Base-by-base conservation (phyloP, 192 early-diverging fungal species). In the Podila clonocystis region DNA sequence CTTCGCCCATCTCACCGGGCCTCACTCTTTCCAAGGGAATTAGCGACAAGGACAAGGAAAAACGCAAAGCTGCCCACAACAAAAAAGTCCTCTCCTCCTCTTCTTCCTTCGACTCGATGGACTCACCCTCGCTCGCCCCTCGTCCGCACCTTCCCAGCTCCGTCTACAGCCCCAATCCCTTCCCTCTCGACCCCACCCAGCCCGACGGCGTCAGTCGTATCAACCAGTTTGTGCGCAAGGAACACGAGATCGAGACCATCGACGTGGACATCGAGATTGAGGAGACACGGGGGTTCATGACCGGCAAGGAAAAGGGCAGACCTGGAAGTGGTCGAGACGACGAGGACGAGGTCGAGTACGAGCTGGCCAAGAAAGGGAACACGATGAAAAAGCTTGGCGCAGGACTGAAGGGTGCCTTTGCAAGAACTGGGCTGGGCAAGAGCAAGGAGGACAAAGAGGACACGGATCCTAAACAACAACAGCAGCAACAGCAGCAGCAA, bases 211-310 rank as follows among this genome's bases (percentile, higher is more conserved):
- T 68, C 22, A 80, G 67, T 55, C 70, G 67, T 1, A 20, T 49
- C 8, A 72, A 80, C 49, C 60, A 17, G 9, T 80, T 73, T 52
- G 33, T 49, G 19, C 12, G 33, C 26, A 63, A 61, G 9, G 57
- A 64, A 4, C 29, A 70, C 22, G 70, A 79, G n/a, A 41, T 48
- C 0, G 75, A 79, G 30, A 38, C 60, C 1, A 36, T 68, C 20
- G 75, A 79, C 5, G 71, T 79, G 19, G 75, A 79, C 9, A 79
- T 79, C 29, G 75, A 79, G 52, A 15, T 79, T 17, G 75, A 79
- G 30, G 75, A 79, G 20, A 71, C 64, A 2, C 65, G 65, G 36
- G 75, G 75, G 9, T 79, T 79, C 57, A 69, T 79, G 8, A 72
- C 75, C 0, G 75, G 75, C 9, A 72, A 67, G 65, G 2, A 68